Percentiles rank a stretch among this genome's conserved stretches.
These are phyloP conservation scores for Cryptomeria japonica DNA, from an alignment of 75 land plant species.

Conservation along the genomic window DNA sequence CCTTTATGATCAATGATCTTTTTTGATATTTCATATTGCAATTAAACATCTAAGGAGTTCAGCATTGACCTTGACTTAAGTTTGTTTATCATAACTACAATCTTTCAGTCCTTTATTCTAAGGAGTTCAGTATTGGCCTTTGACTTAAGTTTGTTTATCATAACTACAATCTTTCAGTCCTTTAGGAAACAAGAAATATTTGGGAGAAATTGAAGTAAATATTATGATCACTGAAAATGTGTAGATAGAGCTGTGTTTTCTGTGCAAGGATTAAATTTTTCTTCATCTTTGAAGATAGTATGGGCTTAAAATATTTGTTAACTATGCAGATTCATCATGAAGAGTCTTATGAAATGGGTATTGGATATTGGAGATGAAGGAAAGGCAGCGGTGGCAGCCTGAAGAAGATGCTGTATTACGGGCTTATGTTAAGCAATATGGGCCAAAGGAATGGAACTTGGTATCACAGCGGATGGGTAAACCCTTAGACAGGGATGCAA, in stretches of 20 bases:
- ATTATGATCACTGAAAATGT: not conserved
- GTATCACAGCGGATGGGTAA: slow-evolving; percentile 39
- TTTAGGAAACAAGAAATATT: not conserved
- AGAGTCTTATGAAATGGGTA: slow-evolving; percentile 16
- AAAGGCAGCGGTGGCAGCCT: slow-evolving; percentile 55
- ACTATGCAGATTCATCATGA: slow-evolving; percentile 10
- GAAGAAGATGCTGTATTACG: slow-evolving; percentile 52
- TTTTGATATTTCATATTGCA: not conserved
- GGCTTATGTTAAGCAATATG: slow-evolving; percentile 53
- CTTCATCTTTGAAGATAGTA: not conserved
- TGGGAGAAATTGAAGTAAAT: not conserved
- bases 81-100: not conserved
- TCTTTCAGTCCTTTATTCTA: not conserved
- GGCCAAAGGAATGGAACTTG: slow-evolving; percentile 44
- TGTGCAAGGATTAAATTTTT: not conserved
- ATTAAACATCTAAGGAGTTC: not conserved
- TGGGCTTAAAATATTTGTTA: not conserved
- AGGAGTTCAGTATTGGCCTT: not conserved
- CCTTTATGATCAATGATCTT: not conserved
- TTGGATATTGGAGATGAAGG: slow-evolving; percentile 36
- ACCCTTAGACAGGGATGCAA: slow-evolving; percentile 57
- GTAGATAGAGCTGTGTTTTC: not conserved
- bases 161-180: not conserved
- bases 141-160: not conserved
- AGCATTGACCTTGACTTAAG: not conserved